Percentiles rank a stretch among this genome's conserved stretches.
These are phyloP conservation scores for Mangifera indica DNA, from an alignment of 345 rosid genomes.

Conservation along the genomic window DNA sequence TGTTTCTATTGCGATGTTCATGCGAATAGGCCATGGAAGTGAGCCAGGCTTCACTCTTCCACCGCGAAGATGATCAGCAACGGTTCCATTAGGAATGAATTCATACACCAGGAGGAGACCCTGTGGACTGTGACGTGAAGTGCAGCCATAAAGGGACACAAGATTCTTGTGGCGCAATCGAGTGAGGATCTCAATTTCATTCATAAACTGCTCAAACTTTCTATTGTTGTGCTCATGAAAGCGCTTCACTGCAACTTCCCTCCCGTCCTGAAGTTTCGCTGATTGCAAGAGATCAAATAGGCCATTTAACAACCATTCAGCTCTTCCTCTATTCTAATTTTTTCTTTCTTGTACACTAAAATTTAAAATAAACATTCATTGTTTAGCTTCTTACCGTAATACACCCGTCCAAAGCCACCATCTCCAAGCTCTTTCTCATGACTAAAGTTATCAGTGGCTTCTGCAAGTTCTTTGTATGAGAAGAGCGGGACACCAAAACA, in stretches of 20 bases:
- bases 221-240: slow-evolving; percentile 11
- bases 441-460: slow-evolving; percentile 58
- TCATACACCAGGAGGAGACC: slow-evolving; percentile 70
- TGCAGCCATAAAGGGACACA: slow-evolving; percentile 65
- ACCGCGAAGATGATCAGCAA: slow-evolving; percentile 68
- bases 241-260: slow-evolving; percentile 38
- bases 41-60: slow-evolving; percentile 26
- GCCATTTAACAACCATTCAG: too few relatives aligned
- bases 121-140: slow-evolving; percentile 41
- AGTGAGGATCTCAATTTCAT: slow-evolving; percentile 57
- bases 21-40: slow-evolving; percentile 49
- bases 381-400: slow-evolving; percentile 16
- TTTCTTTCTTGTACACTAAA: too few relatives aligned
- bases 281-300: too few relatives aligned
- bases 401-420: slow-evolving; percentile 76
- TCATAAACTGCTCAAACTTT: slow-evolving; percentile 16
- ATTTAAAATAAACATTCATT: too few relatives aligned
- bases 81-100: slow-evolving; percentile 56
- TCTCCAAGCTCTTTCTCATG: slow-evolving; percentile 52
- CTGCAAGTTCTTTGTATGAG: slow-evolving; percentile 55
- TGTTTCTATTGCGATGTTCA: slow-evolving; percentile 62
- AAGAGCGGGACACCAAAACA: slow-evolving; percentile 51
- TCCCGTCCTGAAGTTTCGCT: too few relatives aligned
- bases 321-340: too few relatives aligned
- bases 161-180: slow-evolving; percentile 63